Conservation (phyloP, 345 rosid species). For the Salix arbutifolia region DNA sequence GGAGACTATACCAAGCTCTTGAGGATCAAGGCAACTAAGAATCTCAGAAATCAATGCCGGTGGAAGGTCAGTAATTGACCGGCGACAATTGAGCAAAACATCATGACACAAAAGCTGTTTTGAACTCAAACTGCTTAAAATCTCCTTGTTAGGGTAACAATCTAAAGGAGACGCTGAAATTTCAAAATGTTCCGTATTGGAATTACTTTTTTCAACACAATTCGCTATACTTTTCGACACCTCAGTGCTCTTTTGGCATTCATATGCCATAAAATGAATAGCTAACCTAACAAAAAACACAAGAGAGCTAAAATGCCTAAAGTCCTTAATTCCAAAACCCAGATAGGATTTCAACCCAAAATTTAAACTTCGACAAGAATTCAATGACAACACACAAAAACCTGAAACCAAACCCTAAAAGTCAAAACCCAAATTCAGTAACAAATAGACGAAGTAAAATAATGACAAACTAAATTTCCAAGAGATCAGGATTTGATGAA, state of each 20-base stretch:
- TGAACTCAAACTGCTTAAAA: constrained; percentile 20
- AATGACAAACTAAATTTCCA: background rate
- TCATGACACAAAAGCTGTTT: constrained; percentile 39
- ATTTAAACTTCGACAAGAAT: background rate
- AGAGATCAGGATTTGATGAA: background rate
- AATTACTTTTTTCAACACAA: constrained; percentile 23
- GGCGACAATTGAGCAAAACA: constrained; percentile 19
- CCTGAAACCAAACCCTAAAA: background rate
- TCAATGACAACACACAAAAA: background rate
- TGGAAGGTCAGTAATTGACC: constrained; percentile 74
- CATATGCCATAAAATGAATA: constrained; percentile 73
- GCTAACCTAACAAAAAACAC: constrained; percentile 4
- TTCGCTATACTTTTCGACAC: constrained; percentile 19
- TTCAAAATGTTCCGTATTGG: constrained; percentile 22
- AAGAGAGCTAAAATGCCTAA: background rate
- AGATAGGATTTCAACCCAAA: constrained; percentile 1
- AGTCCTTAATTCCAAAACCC: constrained; percentile 10
- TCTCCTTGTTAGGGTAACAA: constrained; percentile 28
- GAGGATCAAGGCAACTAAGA: constrained; percentile 69
- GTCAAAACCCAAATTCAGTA: background rate
- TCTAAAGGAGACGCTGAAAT: constrained; percentile 19
- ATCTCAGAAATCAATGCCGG: constrained; percentile 74
- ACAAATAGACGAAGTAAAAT: background rate
- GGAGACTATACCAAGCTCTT: constrained; percentile 79
- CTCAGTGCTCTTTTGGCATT: constrained; percentile 52